phyloP scores from a whole-genome alignment of 805 yeast genomes.

The Cyberlindnera lachancei region DNA sequence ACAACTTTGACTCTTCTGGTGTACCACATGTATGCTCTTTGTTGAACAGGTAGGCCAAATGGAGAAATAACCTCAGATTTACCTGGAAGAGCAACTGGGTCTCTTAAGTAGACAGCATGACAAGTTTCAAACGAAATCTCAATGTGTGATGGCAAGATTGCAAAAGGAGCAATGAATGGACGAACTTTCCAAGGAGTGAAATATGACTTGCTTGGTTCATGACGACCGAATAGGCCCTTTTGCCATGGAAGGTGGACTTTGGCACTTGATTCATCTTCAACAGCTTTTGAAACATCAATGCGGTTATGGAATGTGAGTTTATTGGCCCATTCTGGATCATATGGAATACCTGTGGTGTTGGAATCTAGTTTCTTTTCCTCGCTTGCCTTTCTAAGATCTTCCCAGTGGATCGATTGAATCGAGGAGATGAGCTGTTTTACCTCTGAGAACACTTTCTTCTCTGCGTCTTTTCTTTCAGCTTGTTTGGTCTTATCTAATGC shows the following conservation, averaged over 20 bases:
- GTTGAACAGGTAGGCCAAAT: conserved; percentile 71
- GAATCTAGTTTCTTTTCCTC: conserved; percentile 22
- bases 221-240: conserved; percentile 68
- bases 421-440: conserved; percentile 18
- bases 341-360: conserved; percentile 28
- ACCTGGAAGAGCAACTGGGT: conserved; percentile 96
- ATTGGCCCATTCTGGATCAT: conserved; percentile 45
- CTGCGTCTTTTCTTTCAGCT: conserved; percentile 21
- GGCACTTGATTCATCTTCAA: conserved; percentile 44
- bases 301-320: conserved; percentile 35
- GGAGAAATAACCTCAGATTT: conserved; percentile 94
- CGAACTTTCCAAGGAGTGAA: conserved; percentile 98
- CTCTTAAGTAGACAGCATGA: conserved; percentile 93
- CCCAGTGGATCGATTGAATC: conserved; percentile 18
- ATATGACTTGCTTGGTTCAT: conserved; percentile 68
- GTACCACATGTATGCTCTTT: conserved; percentile 93
- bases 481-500: conserved; percentile 12
- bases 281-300: conserved; percentile 36
- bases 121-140: conserved; percentile 88
- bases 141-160: conserved; percentile 84
- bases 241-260: conserved; percentile 77
- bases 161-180: conserved; percentile 87
- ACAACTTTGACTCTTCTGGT: conserved; percentile 53
- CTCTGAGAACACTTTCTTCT: conserved; percentile 24
- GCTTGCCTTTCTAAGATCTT: conserved; percentile 24